These are phyloP conservation scores for Talaromyces adpressus DNA, from an alignment of 495 filamentous ascomycete genomes.

Conservation along the genomic window DNA sequence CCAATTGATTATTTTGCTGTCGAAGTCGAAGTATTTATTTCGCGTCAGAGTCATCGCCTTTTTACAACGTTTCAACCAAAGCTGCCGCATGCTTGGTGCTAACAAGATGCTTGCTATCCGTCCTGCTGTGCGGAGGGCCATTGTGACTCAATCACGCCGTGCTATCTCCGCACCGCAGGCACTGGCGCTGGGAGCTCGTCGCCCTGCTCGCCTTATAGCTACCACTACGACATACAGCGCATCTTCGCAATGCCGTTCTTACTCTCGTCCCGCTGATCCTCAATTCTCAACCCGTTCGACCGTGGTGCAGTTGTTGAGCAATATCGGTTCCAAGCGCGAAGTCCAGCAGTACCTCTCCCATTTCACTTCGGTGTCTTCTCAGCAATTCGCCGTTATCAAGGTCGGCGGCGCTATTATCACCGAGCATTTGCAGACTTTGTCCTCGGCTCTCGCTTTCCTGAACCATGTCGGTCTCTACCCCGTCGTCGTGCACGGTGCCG, in stretches of 20 bases:
- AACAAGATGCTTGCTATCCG: conserved; percentile 43
- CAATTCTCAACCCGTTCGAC: conserved; percentile 68
- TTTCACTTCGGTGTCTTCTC: conserved; percentile 93
- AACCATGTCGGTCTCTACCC: conserved; percentile 95
- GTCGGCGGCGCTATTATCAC: conserved; percentile 96
- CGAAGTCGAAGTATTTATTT: neutral
- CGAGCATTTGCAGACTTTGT: conserved; percentile 85
- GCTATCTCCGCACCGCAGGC: conserved; percentile 39
- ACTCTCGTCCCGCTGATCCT: conserved; percentile 40
- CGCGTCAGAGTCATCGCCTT: conserved; percentile 1
- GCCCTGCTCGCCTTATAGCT: neutral
- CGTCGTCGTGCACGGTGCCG: conserved; percentile 93
- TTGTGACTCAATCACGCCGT: conserved; percentile 34
- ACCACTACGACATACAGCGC: neutral
- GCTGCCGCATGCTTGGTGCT: conserved; percentile 42
- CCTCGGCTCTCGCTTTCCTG: conserved; percentile 81
- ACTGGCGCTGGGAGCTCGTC: neutral
- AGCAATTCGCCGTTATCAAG: conserved; percentile 99
- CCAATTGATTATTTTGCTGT: conserved; percentile 6
- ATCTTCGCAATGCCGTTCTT: conserved; percentile 27
- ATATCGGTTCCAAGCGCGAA: conserved; percentile 94
- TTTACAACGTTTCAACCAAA: conserved; percentile 14
- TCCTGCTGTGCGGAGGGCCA: conserved; percentile 46
- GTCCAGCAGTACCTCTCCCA: conserved; percentile 98
- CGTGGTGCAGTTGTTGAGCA: conserved; percentile 89